Evolutionary conservation across 2,329 filamentous ascomycete species (phyloP).

Genomic region (Xylariaceae sp.): DNA sequence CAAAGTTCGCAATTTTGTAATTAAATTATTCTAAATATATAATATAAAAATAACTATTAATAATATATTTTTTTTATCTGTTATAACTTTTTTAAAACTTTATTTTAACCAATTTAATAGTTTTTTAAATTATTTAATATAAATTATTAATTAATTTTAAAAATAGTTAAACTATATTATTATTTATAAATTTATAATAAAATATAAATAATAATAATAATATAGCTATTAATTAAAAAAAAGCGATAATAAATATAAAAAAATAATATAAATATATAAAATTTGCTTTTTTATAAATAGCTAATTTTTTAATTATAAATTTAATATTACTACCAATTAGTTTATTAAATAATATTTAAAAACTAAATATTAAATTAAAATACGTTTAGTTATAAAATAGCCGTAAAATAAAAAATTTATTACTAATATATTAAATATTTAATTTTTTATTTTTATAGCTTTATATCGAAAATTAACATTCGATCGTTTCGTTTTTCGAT

Average conservation of each 20-base stretch:
- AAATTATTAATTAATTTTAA: background rate
- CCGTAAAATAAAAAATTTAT: background rate
- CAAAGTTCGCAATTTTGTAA: background rate
- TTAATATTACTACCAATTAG: background rate
- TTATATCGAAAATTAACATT: background rate
- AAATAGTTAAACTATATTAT: constrained; percentile 1
- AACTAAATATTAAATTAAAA: background rate
- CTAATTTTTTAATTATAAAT: background rate
- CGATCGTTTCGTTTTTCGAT: background rate
- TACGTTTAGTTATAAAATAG: background rate
- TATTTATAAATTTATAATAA: background rate
- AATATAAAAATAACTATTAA: background rate
- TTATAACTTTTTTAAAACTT: background rate
- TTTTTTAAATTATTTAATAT: background rate
- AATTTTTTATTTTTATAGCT: background rate
- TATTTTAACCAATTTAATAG: constrained; percentile 1
- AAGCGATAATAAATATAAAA: background rate
- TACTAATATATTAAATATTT: background rate
- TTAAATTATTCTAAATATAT: background rate
- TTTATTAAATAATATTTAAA: background rate
- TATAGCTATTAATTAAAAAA: background rate
- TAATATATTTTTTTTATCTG: background rate
- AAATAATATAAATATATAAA: background rate
- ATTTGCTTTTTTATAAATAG: background rate
- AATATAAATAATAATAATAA: background rate